Base-by-base conservation (phyloP, 2,329 filamentous ascomycete species). In the Paraphaeosphaeria sporulosa region DNA sequence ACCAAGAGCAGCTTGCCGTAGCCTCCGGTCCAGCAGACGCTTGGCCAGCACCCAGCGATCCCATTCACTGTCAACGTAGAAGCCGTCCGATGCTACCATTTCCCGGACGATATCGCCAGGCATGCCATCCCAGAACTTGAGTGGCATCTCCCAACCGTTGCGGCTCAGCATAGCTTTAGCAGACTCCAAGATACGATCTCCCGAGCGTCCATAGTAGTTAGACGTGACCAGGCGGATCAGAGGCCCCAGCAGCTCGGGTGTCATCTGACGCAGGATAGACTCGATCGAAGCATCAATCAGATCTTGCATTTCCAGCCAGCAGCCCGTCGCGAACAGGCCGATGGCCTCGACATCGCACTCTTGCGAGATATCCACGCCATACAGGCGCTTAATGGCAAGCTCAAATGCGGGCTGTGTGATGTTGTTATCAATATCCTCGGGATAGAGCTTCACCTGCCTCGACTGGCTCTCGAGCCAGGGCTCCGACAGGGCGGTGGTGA, bases 91-190 rank as follows among this genome's bases (percentile, higher is more conserved):
- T 9, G 84, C 85, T 34, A 87, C 81, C 17, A 87, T 83, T 63
- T 87, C 85, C n/a, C 84, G 80, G 46, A 86, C 79, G 56, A 86
- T 81, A 62, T 87, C 85, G 6, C 83, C 84, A 4, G 85, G 84
- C 55, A 87, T 85, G 19, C 81, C 82, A 62, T 87, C 84, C 85
- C 85, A 87, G 60, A 82, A 81, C 62, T 76, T 78, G 17, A 83
- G 64, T 7, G 82, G 79, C 84, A 87, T 87, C 61, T 83, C 80
- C 83, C 83, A 86, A 6, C 84, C 84, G 67, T 85, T 84, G 57
- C 84, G 77, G 66, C 84, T 86, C 9, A 87, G 76, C 84, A 86
- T 86, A 6, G 84, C 82, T 66, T 86, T 86, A n/a, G 84, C 83
- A 25, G 83, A 85, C 27, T 83, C 82, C 4, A 87, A 74, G 7